A percentile compares a stretch with the other conserved stretches of the same genome.
Conservation (phyloP, 2,329 filamentous ascomycete species). For the Sporothrix curviconia region DNA sequence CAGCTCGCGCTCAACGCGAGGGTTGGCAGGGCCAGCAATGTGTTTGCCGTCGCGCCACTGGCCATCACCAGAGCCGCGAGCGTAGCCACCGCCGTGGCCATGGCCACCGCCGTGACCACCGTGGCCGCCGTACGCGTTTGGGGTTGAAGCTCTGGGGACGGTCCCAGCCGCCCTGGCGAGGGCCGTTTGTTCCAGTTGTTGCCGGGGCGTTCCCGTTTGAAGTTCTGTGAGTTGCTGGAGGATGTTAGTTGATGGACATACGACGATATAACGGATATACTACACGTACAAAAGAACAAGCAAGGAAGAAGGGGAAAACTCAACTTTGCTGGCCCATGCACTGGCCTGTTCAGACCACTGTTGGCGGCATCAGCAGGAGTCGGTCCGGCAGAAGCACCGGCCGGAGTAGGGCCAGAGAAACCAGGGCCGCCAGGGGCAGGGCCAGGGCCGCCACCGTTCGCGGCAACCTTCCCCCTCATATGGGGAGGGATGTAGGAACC, state of each 20-base stretch:
- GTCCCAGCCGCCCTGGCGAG: conserved; percentile 22
- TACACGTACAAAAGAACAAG: conserved; percentile 12
- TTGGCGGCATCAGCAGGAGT: conserved; percentile 14
- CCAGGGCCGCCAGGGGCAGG: conserved; percentile 18
- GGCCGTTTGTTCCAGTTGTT: conserved; percentile 21
- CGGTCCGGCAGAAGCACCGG: conserved; percentile 2
- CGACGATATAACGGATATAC: too few species aligned
- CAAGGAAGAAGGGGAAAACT: conserved; percentile 25
- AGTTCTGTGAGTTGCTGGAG: conserved; percentile 40
- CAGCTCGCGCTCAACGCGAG: conserved; percentile 87
- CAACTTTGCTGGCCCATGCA: conserved; percentile 59
- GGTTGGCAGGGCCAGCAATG: conserved; percentile 79
- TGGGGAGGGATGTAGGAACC: conserved; percentile 81
- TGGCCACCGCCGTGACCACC: conserved; percentile 20
- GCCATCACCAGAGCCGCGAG: conserved; percentile 85
- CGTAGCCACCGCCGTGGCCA: conserved; percentile 40
- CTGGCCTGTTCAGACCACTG: conserved; percentile 53
- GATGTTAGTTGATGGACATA: conserved; percentile 16
- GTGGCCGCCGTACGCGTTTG: conserved; percentile 50
- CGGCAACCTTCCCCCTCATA: conserved; percentile 55
- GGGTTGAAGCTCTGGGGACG: conserved; percentile 47
- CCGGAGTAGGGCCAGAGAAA: conserved; percentile 5
- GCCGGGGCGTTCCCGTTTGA: conserved; percentile 31
- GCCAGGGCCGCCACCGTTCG: conserved; percentile 24
- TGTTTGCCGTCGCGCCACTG: conserved; percentile 98